Conservation (phyloP, 2,329 filamentous ascomycete species). For the Zalaria sp. region DNA sequence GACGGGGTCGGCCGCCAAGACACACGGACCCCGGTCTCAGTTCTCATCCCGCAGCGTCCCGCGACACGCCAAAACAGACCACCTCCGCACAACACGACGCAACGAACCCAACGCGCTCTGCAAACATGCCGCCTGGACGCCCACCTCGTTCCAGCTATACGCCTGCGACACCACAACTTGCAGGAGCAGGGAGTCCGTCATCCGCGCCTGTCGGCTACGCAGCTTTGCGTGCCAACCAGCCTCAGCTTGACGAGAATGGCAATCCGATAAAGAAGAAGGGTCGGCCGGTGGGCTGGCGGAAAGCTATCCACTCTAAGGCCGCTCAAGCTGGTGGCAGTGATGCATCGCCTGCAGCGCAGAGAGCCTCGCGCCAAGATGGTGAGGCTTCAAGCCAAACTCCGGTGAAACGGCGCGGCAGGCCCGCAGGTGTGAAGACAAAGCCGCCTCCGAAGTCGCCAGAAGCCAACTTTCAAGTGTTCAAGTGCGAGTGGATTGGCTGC, state of each 20-base stretch:
- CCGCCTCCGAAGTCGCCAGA: constrained; percentile 4
- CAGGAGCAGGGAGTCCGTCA: background rate
- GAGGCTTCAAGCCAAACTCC: constrained; percentile 1
- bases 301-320: constrained; percentile 28
- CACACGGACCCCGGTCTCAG: constrained; percentile 12
- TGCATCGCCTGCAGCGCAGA: background rate
- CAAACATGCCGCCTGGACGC: too few relatives aligned
- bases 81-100: background rate
- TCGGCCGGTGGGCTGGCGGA: constrained; percentile 35
- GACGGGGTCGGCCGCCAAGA: constrained; percentile 21
- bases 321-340: constrained; percentile 9
- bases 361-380: background rate
- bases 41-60: background rate
- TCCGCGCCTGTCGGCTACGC: constrained; percentile 22
- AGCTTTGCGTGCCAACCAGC: constrained; percentile 22
- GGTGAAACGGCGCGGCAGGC: constrained; percentile 1
- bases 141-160: too few relatives aligned
- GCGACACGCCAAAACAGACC: background rate
- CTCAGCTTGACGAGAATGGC: constrained; percentile 15
- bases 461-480: constrained; percentile 32
- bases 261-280: constrained; percentile 28
- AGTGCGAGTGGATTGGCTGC: constrained; percentile 45
- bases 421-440: background rate
- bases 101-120: too few relatives aligned
- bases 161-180: background rate